These are phyloP conservation scores for Adenanthera pavonina DNA, from an alignment of 306 rosid genomes.

Conservation along the genomic window DNA sequence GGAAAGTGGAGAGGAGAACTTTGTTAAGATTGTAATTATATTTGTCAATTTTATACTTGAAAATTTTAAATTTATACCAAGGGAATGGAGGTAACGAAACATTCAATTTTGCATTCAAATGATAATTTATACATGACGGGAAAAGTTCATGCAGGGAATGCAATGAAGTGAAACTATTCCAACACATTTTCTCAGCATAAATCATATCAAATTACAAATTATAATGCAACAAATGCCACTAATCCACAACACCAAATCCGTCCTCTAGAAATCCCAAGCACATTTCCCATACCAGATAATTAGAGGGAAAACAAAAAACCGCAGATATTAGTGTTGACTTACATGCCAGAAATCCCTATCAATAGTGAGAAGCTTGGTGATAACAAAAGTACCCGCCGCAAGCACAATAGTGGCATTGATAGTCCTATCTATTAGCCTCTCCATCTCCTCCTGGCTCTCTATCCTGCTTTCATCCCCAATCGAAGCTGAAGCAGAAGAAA, in stretches of 20 bases:
- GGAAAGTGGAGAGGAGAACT: no score
- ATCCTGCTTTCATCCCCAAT: constrained; percentile 49
- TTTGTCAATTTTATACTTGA: neutral
- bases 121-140: neutral
- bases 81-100: neutral
- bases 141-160: neutral
- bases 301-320: constrained; percentile 16
- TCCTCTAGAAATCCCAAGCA: constrained; percentile 7
- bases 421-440: constrained; percentile 70
- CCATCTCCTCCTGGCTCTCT: constrained; percentile 49
- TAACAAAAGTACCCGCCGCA: constrained; percentile 80
- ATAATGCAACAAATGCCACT: neutral
- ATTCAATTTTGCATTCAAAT: neutral
- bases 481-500: constrained; percentile 60
- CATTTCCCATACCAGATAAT: constrained; percentile 9
- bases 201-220: neutral
- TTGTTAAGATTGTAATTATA: neutral
- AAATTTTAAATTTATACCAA: neutral
- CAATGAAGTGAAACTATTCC: no score
- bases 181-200: neutral
- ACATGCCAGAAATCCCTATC: constrained; percentile 97
- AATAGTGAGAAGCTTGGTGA: constrained; percentile 87
- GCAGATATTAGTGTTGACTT: constrained; percentile 47
- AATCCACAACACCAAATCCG: neutral
- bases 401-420: constrained; percentile 83